Evolutionary conservation across 2,329 filamentous ascomycete genomes (phyloP), one percentile per base, ranked within the genome.

Genomic region (Nigrograna mackinnonii): DNA sequence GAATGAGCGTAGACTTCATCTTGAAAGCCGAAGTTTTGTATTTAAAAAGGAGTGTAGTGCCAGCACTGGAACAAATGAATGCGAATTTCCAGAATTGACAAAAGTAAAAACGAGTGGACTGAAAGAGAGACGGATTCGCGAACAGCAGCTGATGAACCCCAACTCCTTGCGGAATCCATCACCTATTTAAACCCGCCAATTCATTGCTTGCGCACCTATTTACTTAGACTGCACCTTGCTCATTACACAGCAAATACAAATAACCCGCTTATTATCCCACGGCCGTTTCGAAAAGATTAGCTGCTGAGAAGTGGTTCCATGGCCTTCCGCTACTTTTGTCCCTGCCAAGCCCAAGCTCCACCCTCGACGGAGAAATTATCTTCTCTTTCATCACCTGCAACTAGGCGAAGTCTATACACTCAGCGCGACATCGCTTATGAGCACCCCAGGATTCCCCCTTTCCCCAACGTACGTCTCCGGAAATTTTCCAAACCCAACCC

Each of bases 1-100:
- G 24, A 43, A 41, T 49, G 42, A 57, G 36, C 16, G 53, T 39
- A 35, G 46, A 43, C 43, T 58, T 58, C 56, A 60, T 51, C 7
- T 26, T 45, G 39, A 31, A 22, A 28, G 16, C 16, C 18, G 31
- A 33, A 13, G 31, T 13, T 14, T 12, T 13, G 31, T 13, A 33
- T 13, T 11, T n/a, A n/a, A 33, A 17, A 13, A 17, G 11, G 19
- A 36, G 11, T 21, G 16, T 36, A 17, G 34, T 36, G 34, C 34
- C 34, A 13, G 34, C 16, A 21, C 34, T 7, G 17, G 11, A 36
- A 20, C 11, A 33, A 33, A 11, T 12, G 16, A 12, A 17, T 14
- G 31, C 9, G 31, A 9, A 33, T 17, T 28, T 12, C 11, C 14
- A 28, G 24, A 14, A 17, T 33, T 12, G 16, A 33, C n/a, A 33